A percentile compares a stretch with the other conserved stretches of the same genome.
Conservation (phyloP, 176 grass and related monocot genomes). For the Puya raimondii region DNA sequence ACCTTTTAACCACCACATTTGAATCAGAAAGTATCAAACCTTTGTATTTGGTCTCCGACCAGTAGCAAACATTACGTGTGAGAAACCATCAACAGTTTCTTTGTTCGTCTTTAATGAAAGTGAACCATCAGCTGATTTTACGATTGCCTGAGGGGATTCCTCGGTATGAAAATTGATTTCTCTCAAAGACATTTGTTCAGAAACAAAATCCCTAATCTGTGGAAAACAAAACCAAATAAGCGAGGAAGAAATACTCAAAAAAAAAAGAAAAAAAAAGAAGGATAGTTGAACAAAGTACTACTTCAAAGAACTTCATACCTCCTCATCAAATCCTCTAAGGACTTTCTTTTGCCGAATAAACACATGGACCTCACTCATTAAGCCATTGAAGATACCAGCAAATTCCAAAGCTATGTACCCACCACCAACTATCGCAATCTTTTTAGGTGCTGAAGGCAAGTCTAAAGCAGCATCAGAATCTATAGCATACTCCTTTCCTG, state of each 20-base stretch:
- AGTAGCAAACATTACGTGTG: slow-evolving; percentile 83
- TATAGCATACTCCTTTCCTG: slow-evolving; percentile 69
- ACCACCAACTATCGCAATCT: slow-evolving; percentile 75
- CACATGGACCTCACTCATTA: slow-evolving; percentile 72
- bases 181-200: slow-evolving; percentile 65
- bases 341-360: slow-evolving; percentile 76
- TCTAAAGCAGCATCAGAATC: slow-evolving; percentile 65
- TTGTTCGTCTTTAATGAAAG: slow-evolving; percentile 70
- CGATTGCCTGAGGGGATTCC: slow-evolving; percentile 52
- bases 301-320: slow-evolving; percentile 29
- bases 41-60: slow-evolving; percentile 67
- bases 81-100: slow-evolving; percentile 66
- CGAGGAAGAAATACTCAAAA: slow-evolving; percentile 2
- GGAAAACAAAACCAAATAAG: slow-evolving; percentile 8
- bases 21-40: slow-evolving; percentile 21
- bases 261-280: neutral
- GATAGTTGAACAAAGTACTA: slow-evolving; percentile 14
- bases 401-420: slow-evolving; percentile 83
- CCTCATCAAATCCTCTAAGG: slow-evolving; percentile 78
- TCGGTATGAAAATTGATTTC: slow-evolving; percentile 70
- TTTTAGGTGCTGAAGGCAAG: slow-evolving; percentile 41
- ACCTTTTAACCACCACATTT: neutral
- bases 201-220: slow-evolving; percentile 68
- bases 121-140: slow-evolving; percentile 52
- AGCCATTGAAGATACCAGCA: slow-evolving; percentile 71